These are phyloP conservation scores for Citrus unshiu DNA, from an alignment of 345 rosid genomes.

Conservation along the genomic window DNA sequence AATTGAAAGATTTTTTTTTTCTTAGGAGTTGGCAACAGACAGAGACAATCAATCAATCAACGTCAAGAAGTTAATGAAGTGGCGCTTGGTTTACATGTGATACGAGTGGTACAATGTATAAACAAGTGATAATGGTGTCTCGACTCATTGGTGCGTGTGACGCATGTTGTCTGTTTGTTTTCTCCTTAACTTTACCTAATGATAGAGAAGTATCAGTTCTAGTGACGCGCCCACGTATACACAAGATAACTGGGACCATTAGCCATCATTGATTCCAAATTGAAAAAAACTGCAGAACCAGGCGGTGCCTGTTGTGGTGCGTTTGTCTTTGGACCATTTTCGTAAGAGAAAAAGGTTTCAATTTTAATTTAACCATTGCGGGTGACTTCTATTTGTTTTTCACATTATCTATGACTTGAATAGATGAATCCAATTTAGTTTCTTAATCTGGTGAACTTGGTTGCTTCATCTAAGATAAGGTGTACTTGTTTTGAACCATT, in stretches of 20 bases:
- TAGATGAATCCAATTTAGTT: too few species aligned
- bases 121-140: too few species aligned
- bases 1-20: background rate
- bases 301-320: background rate
- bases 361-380: too few species aligned
- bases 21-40: too few species aligned
- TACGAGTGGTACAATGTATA: too few species aligned
- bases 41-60: too few species aligned
- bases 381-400: background rate
- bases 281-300: background rate
- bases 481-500: too few species aligned
- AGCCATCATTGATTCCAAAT: background rate
- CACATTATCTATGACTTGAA: background rate
- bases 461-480: too few species aligned
- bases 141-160: background rate
- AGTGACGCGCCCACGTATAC: background rate
- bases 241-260: background rate
- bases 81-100: too few species aligned
- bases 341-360: background rate
- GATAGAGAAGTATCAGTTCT: background rate
- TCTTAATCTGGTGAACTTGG: too few species aligned
- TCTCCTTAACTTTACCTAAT: background rate
- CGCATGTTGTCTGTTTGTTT: background rate
- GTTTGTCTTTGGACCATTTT: background rate
- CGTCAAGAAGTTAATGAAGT: too few species aligned